Base-by-base conservation (phyloP, 371 early-diverging fungal genomes). In the Lichtheimia hyalospora region DNA sequence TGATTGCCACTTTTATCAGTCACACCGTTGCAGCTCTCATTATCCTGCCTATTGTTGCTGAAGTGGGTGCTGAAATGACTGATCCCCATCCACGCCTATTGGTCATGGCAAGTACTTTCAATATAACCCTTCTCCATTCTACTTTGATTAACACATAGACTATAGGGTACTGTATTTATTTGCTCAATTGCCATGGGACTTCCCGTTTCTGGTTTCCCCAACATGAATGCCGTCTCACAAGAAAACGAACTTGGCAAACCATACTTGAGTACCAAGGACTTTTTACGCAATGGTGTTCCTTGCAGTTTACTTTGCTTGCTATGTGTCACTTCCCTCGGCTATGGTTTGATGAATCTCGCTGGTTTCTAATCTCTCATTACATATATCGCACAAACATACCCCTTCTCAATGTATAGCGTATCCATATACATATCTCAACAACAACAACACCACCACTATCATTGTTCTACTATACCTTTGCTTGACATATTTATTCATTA, bases 11-110 rank as follows among this genome's bases (percentile, higher is more conserved):
- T 3, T 97, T 97, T 68, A 93, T 98, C 58, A 91, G 90, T 28
- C 98, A 98, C 67, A 97, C 97, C 0, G 97, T 98, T 3, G 91
- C 89, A 0, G 94, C 94, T 0, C 64, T 93, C 62, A 92, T 93
- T 60, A 85, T 92, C 3, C 66, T 93, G 49, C 94, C 94, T 1
- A 89, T 93, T 57, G 89, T 93, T 23, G 83, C 87, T 20, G 79
- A 91, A 65, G 85, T 94, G 8, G 93, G 94, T 1, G 63, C 76
- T 20, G 71, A 75, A 12, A 63, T 94, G 58, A 82, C 86, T 10
- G 90, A 90, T 61, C 92, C 94, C 15, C 89, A 91, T 49, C 88
- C 95, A n/a, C 79, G 92, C 18, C 79, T 96, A 58, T 77, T 98
- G 52, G 96, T 97, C 39, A 93, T 98, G 91, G 79, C 73, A 68